Evolutionary conservation across 1,139 yeast genomes (phyloP), one percentile per base, ranked within the genome.

Genomic region (Sporopachydermia cereana): DNA sequence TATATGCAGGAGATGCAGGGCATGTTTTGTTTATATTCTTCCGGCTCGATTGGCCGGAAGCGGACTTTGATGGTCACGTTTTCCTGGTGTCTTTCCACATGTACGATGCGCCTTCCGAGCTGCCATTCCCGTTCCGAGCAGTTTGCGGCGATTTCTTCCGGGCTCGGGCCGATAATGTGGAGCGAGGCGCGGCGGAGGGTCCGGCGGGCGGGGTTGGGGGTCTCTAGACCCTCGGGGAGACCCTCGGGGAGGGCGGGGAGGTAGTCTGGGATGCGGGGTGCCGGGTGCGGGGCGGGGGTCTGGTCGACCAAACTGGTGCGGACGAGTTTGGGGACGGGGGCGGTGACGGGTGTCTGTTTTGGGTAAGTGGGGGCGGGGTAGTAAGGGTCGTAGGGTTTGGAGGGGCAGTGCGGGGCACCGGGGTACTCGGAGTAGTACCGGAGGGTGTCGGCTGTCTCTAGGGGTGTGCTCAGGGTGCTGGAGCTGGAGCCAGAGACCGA

Each of bases 1-100:
- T 67, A 71, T 34, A 80, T 77, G 56, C 88, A 81, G 21, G 80
- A 74, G 39, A 80, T 70, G 41, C 61, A 62, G 16, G 60, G 55
- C 41, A 55, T 57, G 42, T 54, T 54, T 2, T 57, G 54, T 22
- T 52, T 53, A 48, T 61, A 64, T 34, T 60, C 54, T 16, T 56
- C 57, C 1, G 58, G 58, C 3, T 52, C 55, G 34, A 67, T 53
- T 2, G 65, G 57, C 41, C 51, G 46, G 45, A 67, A 67, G 36
- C 56, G 54, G 18, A 61, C 60, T 18, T 55, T 48, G 25, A 67
- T 56, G 5, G 53, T 51, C 2, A 65, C 56, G 14, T 69, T 69
- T 2, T 56, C 54, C 51, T 66, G 71, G 34, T 50, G 46, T 20
- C 64, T 55, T 41, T 55, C 52, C 50, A 63, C 63, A 48, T 56